phyloP scores from a whole-genome alignment of 768 basidiomycete genomes.

The Tylopilus plumbeoviolaceoides region DNA sequence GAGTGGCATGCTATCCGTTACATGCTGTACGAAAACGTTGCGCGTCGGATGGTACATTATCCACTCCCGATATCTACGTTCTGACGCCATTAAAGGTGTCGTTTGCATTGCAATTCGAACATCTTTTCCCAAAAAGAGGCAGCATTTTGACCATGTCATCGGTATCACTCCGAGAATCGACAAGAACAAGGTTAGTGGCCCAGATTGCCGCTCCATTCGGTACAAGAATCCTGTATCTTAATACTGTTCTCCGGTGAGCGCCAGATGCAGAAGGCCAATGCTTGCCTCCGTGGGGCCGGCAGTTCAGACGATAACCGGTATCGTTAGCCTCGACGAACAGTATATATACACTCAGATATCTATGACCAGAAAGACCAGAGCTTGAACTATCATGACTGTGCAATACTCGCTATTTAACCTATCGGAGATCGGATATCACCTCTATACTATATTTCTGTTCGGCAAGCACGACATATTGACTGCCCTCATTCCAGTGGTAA shows the following conservation, averaged over 20 bases:
- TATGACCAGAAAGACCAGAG: background rate
- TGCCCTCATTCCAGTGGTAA: conserved; percentile 43
- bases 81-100: background rate
- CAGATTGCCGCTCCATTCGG: no score
- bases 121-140: background rate
- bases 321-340: background rate
- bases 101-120: background rate
- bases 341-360: background rate
- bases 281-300: background rate
- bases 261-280: background rate
- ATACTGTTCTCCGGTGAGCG: background rate
- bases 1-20: no score
- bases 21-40: background rate
- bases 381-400: conserved; percentile 16
- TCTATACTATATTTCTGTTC: conserved; percentile 38
- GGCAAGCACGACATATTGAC: conserved; percentile 46
- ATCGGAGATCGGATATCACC: conserved; percentile 18
- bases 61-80: no score
- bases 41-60: background rate
- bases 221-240: no score
- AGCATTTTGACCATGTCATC: background rate
- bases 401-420: conserved; percentile 3
- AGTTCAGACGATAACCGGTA: conserved; percentile 1
- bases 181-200: background rate
- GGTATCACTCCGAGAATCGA: background rate